These are phyloP conservation scores for Termitomyces bulborhizus DNA, from an alignment of 768 basidiomycete genomes.

Conservation along the genomic window DNA sequence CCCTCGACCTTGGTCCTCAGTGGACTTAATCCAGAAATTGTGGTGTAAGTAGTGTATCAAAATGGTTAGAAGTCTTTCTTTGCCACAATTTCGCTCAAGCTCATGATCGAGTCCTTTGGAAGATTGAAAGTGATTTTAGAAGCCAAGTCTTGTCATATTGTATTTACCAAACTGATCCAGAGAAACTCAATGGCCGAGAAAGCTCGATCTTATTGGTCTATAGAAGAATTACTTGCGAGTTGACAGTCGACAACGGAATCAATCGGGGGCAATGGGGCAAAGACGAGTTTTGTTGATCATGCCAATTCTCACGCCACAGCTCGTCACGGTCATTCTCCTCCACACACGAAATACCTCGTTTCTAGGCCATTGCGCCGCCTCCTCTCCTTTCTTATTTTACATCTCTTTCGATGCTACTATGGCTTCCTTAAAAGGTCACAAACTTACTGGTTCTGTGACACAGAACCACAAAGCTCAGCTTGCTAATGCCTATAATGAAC, in stretches of 20 bases:
- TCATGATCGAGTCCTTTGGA: no score
- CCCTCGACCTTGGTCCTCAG: no score
- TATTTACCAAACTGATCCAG: no score
- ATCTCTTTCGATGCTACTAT: constrained; percentile 35
- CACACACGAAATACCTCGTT: constrained; percentile 2
- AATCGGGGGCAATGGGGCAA: not conserved
- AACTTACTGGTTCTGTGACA: constrained; percentile 51
- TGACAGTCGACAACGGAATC: no score
- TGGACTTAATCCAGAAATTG: no score
- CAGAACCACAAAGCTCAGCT: constrained; percentile 86
- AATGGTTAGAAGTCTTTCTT: no score
- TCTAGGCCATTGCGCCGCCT: constrained; percentile 26
- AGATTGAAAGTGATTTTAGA: no score
- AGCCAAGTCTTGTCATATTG: no score
- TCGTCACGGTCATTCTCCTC: constrained; percentile 1
- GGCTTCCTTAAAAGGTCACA: constrained; percentile 50
- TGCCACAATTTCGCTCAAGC: no score
- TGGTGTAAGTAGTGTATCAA: no score
- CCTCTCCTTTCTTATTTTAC: constrained; percentile 29
- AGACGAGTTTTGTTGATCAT: not conserved
- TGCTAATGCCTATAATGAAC: constrained; percentile 93
- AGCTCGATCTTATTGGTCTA: not conserved
- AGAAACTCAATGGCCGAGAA: no score
- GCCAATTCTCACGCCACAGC: constrained; percentile 13
- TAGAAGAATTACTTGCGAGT: not conserved